Evolutionary conservation across 805 yeast species (phyloP).

Genomic region (Saccharomycopsis babjevae): DNA sequence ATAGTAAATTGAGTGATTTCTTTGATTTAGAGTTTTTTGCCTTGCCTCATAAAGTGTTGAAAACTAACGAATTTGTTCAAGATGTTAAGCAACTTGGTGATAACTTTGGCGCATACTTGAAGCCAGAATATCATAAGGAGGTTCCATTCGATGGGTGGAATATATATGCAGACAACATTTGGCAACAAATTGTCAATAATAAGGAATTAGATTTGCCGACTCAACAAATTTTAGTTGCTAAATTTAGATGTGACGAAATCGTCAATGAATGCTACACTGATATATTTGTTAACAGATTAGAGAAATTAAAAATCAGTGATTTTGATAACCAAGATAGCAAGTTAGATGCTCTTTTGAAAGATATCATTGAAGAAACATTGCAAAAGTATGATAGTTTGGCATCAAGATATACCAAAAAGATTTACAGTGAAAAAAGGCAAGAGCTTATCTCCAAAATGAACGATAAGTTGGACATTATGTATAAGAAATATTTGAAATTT

Average conservation of each 20-base stretch:
- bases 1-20: constrained; percentile 55
- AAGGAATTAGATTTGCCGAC: constrained; percentile 95
- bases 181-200: constrained; percentile 90
- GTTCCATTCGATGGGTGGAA: constrained; percentile 97
- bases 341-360: constrained; percentile 34
- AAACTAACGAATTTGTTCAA: constrained; percentile 54
- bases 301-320: constrained; percentile 22
- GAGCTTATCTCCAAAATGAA: constrained; percentile 42
- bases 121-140: constrained; percentile 63
- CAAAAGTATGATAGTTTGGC: constrained; percentile 59
- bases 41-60: constrained; percentile 76
- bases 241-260: constrained; percentile 90
- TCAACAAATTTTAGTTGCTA: constrained; percentile 89
- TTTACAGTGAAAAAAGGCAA: constrained; percentile 53
- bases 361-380: constrained; percentile 29
- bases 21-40: constrained; percentile 79
- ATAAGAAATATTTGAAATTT: constrained; percentile 31
- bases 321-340: constrained; percentile 28
- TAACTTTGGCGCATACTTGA: constrained; percentile 46
- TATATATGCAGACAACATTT: constrained; percentile 76
- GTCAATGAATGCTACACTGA: constrained; percentile 38
- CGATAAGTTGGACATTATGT: constrained; percentile 33
- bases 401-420: constrained; percentile 57
- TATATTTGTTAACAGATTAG: constrained; percentile 31
- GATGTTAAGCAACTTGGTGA: constrained; percentile 59